Evolutionary conservation across 352 stramenopile genomes (phyloP), one percentile per base, ranked within the genome.

Genomic region (Thraustochytrium sp.): DNA sequence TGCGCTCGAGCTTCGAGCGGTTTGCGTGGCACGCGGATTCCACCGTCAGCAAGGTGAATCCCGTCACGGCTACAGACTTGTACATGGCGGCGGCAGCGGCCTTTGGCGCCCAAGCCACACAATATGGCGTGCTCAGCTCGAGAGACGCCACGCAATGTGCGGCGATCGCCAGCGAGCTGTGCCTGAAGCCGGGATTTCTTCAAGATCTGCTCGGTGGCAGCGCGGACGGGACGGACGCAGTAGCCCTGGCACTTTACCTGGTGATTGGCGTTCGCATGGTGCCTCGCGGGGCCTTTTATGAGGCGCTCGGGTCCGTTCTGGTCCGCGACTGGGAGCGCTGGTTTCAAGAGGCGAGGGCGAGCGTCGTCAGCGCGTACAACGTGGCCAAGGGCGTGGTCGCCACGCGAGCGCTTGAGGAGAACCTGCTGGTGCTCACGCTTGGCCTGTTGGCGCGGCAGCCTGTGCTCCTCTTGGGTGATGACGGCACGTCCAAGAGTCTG

Each of bases 401-500:
- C 13, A 68, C 59, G 34, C 23, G n/a, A 23, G n/a, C 59, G 16
- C n/a, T 68, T 16, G n/a, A 68, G n/a, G 59, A 68, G 18, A 68
- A 68, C n/a, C 31, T 68, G 59, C 31, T 68, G 31, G 59, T 48
- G 23, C 59, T 68, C 21, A 68, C 59, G 23, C 23, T 68, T 68
- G 34, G 23, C 23, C 13, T 68, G 31, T 53, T 23, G 31, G 34
- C 59, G n/a, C 59, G 59, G 23, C 59, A 68, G 31, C 59, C 59
- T 21, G 59, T 68, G 21, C 59, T 68, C n/a, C 31, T 68, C 18
- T 48, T 68, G 23, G 59, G 59, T 48, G n/a, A 68, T 68, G 59
- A 68, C 59, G 59, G 59, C 13, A 68, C n/a, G 59, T 68, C 59
- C 16, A 68, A 68, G 31, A 68, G 59, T 48, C 59, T 68, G 16